Evolutionary conservation across 2,329 filamentous ascomycete species (phyloP).

Genomic region (Exophiala phaeomuriformis): DNA sequence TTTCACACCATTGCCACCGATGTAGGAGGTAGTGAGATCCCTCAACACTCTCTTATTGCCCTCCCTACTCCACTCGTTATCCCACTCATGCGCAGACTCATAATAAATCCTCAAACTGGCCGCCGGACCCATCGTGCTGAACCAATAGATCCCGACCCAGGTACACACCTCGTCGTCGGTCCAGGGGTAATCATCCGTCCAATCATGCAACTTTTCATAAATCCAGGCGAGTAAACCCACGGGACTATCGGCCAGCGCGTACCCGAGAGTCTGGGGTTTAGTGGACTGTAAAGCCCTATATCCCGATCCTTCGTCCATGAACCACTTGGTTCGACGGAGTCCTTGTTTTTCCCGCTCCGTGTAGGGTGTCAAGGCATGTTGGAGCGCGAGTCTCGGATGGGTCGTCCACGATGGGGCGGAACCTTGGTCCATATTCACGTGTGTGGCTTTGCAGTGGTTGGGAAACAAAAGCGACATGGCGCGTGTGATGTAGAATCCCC

Average conservation of each 20-base stretch:
- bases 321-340: constrained; percentile 50
- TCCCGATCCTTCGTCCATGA: constrained; percentile 43
- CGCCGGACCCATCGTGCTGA: constrained; percentile 57
- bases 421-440: constrained; percentile 54
- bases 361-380: constrained; percentile 51
- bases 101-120: constrained; percentile 67
- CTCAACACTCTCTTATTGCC: too few species aligned
- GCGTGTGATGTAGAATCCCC: constrained; percentile 59
- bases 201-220: not conserved
- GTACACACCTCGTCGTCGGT: not conserved
- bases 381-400: constrained; percentile 52
- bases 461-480: constrained; percentile 55
- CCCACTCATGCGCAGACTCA: constrained; percentile 47
- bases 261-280: constrained; percentile 33
- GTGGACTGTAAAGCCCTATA: constrained; percentile 58
- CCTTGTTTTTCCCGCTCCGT: constrained; percentile 46
- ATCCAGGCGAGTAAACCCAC: not conserved
- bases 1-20: constrained; percentile 41
- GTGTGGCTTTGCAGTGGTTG: constrained; percentile 50
- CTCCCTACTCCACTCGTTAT: too few species aligned
- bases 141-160: not conserved
- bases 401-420: constrained; percentile 44
- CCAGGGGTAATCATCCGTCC: not conserved
- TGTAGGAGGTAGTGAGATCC: constrained; percentile 10
- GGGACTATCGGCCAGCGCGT: not conserved